These are phyloP conservation scores for Sequoiadendron giganteum DNA, from an alignment of 75 land plant species.

Conservation along the genomic window DNA sequence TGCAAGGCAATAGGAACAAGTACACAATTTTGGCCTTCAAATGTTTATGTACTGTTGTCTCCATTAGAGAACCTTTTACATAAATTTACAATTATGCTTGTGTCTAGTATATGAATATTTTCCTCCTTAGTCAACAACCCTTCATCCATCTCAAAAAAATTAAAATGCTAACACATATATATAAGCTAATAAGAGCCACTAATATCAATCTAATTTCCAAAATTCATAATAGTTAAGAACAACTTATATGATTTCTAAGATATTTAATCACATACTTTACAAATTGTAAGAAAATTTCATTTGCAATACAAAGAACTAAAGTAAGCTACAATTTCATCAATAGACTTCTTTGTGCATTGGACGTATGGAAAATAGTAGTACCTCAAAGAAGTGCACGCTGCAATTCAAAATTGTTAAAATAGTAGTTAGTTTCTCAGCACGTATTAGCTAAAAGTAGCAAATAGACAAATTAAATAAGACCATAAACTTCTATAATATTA, in stretches of 20 bases:
- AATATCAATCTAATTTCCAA: neutral
- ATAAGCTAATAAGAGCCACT: neutral
- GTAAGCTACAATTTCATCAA: neutral
- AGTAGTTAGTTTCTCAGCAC: neutral
- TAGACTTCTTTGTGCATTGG: neutral
- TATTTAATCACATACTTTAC: neutral
- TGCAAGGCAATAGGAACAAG: too few relatives aligned
- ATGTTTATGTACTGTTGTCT: too few relatives aligned
- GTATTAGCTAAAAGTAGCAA: neutral
- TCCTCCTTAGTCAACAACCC: too few relatives aligned
- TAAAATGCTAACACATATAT: too few relatives aligned
- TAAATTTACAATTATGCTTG: too few relatives aligned
- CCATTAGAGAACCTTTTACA: too few relatives aligned
- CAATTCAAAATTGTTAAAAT: neutral
- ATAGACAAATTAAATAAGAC: neutral
- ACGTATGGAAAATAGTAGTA: neutral
- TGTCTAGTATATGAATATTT: too few relatives aligned
- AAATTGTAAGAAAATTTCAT: constrained; percentile 9
- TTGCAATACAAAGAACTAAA: neutral
- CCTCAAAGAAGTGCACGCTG: constrained; percentile 14
- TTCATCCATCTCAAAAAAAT: too few relatives aligned
- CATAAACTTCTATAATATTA: neutral
- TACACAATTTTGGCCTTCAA: too few relatives aligned
- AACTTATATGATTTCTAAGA: neutral
- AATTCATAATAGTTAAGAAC: neutral